phyloP scores from a whole-genome alignment of 352 stramenopile genomes.

The Globisporangium abappressorium region DNA sequence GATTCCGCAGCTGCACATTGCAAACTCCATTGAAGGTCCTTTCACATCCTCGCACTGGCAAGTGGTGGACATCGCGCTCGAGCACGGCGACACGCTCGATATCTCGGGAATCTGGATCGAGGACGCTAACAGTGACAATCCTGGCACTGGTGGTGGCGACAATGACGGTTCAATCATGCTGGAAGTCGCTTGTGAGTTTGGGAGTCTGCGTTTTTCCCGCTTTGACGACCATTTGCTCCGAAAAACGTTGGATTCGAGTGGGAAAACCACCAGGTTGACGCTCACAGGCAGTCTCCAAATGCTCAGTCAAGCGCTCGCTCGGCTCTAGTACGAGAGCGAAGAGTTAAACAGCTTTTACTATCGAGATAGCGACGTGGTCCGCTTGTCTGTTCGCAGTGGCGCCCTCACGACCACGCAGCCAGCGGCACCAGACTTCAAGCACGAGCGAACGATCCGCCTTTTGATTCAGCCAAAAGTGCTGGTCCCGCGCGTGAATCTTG shows the following conservation, averaged over 20 bases:
- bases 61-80: constrained; percentile 8
- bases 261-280: neutral
- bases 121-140: constrained; percentile 10
- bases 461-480: constrained; percentile 23
- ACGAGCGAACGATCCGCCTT: constrained; percentile 24
- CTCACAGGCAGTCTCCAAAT: neutral
- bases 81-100: constrained; percentile 6
- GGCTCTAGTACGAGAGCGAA: constrained; percentile 19
- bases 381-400: constrained; percentile 18
- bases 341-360: constrained; percentile 8
- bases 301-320: constrained; percentile 23
- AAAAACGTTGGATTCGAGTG: neutral
- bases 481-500: constrained; percentile 28
- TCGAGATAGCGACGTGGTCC: constrained; percentile 19
- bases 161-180: constrained; percentile 12
- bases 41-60: constrained; percentile 24
- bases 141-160: neutral
- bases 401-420: neutral
- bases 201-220: constrained; percentile 10
- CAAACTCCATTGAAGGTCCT: constrained; percentile 28
- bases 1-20: constrained; percentile 18
- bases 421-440: neutral
- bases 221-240: constrained; percentile 10
- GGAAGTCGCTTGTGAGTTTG: constrained; percentile 11
- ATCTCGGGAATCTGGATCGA: constrained; percentile 18